These are phyloP conservation scores for Solanum raphanifolium DNA, from an alignment of 257 asterid genomes.

Conservation along the genomic window DNA sequence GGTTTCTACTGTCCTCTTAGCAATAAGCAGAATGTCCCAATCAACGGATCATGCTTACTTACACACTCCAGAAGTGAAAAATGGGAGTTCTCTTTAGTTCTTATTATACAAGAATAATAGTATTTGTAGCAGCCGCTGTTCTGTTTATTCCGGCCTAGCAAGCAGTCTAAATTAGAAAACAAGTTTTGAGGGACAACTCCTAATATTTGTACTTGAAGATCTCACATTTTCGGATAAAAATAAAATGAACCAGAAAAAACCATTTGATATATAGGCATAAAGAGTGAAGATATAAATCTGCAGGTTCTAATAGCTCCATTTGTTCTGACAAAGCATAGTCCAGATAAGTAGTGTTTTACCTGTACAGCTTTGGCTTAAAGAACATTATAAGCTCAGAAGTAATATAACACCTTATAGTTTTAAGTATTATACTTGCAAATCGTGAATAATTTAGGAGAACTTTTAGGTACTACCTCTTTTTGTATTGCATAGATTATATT, in stretches of 20 bases:
- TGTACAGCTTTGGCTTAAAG: constrained; percentile 1
- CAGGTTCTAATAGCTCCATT: neutral
- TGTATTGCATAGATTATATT: neutral
- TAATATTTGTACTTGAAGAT: neutral
- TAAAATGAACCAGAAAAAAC: neutral
- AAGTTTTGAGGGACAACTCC: neutral
- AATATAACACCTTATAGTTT: neutral
- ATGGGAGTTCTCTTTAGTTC: neutral
- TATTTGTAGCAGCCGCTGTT: neutral
- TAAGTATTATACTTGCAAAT: too few species aligned
- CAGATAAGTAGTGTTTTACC: neutral
- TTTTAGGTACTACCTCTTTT: neutral
- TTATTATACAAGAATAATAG: neutral
- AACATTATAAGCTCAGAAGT: neutral
- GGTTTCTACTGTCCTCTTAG: too few species aligned
- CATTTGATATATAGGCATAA: neutral
- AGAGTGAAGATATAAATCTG: neutral
- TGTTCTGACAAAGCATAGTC: neutral
- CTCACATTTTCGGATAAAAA: neutral
- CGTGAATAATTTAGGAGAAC: too few species aligned
- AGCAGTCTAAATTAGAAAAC: neutral
- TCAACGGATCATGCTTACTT: neutral
- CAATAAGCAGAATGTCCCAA: neutral
- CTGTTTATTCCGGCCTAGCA: neutral
- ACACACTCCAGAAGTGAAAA: neutral